Conservation (phyloP, 1,284 basidiomycete genomes). For the Coniferiporia sulphurascens region DNA sequence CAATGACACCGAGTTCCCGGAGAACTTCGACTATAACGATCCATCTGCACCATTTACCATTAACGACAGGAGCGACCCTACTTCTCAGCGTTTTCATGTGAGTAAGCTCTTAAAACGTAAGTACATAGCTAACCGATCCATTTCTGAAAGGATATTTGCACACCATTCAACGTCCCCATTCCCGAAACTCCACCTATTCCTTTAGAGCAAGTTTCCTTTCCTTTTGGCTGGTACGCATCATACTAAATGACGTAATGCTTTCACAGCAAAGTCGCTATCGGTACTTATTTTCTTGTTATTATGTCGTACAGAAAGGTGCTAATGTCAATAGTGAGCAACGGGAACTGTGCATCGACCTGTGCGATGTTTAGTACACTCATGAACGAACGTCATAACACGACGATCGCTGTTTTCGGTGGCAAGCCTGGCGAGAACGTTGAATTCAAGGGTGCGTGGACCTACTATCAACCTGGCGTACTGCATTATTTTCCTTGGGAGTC, state of each 20-base stretch:
- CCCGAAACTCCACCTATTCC: conserved; percentile 50
- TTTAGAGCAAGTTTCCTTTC: conserved; percentile 35
- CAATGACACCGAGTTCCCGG: conserved; percentile 45
- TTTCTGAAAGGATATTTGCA: conserved; percentile 31
- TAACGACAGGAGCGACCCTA: conserved; percentile 46
- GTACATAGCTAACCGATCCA: not conserved
- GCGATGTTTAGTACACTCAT: conserved; percentile 61
- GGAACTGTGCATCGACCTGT: conserved; percentile 61
- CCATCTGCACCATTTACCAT: conserved; percentile 42
- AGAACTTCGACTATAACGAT: conserved; percentile 43
- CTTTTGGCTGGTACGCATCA: not conserved
- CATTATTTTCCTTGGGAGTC: not conserved
- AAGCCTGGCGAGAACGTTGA: conserved; percentile 48
- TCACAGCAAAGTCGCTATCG: conserved; percentile 48
- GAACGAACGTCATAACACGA: conserved; percentile 52
- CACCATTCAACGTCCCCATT: conserved; percentile 38
- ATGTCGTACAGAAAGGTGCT: conserved; percentile 23
- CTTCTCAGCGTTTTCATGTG: conserved; percentile 54
- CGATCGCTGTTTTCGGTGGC: conserved; percentile 56
- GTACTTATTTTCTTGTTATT: conserved; percentile 25
- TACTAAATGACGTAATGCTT: not conserved
- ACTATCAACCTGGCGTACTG: not conserved
- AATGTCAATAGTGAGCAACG: conserved; percentile 33
- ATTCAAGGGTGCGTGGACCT: conserved; percentile 43
- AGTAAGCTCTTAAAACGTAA: conserved; percentile 21